Percentiles rank a stretch among this genome's conserved stretches.
Conservation (phyloP, 139 green algal species). For the Chlorella sp. region DNA sequence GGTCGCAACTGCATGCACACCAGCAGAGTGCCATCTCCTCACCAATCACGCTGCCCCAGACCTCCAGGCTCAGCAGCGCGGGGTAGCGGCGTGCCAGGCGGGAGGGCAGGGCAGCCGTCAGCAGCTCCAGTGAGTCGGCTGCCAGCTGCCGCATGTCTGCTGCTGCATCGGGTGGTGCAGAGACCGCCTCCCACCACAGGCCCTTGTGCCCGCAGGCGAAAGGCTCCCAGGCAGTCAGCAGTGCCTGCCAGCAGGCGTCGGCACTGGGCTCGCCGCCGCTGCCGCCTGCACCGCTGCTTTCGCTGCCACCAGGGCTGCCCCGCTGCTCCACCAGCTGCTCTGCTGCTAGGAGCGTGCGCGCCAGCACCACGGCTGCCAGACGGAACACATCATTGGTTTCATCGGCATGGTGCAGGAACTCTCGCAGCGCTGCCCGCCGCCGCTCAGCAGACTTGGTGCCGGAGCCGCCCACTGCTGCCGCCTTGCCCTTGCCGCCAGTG, state of each 20-base stretch:
- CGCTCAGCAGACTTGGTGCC: slow-evolving; percentile 9
- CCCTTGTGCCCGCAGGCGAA: slow-evolving; percentile 81
- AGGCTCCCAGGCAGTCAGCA: slow-evolving; percentile 79
- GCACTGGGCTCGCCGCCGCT: slow-evolving; percentile 3
- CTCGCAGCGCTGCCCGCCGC: slow-evolving; percentile 39
- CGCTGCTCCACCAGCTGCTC: not conserved
- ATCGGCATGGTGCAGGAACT: slow-evolving; percentile 72
- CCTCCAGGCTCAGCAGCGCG: slow-evolving; percentile 70
- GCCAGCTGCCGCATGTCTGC: slow-evolving; percentile 74
- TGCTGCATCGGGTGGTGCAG: slow-evolving; percentile 74
- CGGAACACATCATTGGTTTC: slow-evolving; percentile 83
- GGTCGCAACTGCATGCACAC: too few relatives aligned
- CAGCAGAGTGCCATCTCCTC: too few relatives aligned
- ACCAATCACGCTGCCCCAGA: slow-evolving; percentile 80
- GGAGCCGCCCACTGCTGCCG: slow-evolving; percentile 4
- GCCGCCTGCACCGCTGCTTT: not conserved
- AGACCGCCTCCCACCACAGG: slow-evolving; percentile 89
- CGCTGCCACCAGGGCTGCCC: not conserved
- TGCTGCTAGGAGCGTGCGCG: slow-evolving; percentile 43
- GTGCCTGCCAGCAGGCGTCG: slow-evolving; percentile 37
- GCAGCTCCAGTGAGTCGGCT: slow-evolving; percentile 77
- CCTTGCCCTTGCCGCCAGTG: slow-evolving; percentile 19
- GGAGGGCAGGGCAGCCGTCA: slow-evolving; percentile 60
- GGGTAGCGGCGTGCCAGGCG: slow-evolving; percentile 44
- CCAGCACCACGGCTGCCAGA: slow-evolving; percentile 64